Evolutionary conservation across 169 alveolate species (phyloP), one percentile per base, ranked within the genome.

Genomic region (Plasmodium adleri): DNA sequence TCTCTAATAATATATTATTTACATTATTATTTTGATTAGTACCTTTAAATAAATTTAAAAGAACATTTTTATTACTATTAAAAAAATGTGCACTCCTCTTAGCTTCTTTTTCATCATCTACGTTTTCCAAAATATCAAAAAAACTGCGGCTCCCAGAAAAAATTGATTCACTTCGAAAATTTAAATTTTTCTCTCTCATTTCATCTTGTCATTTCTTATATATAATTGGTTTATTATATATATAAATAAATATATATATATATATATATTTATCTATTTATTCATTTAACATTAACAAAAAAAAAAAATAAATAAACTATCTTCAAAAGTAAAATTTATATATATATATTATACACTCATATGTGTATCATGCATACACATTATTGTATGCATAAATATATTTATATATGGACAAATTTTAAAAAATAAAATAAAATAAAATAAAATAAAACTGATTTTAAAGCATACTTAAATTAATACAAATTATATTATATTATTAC

Each of bases 21-120:
- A 68, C 73, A 83, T 58, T 59, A 17, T 68, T 83, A 47, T 67
- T 39, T 24, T 59, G 15, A 83, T 58, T 68, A 8, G 72, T 39
- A 83, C 28, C 24, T n/a, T 20, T 60, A 45, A 83, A 83, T 52
- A 83, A 83, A 83, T 56, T 83, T 58, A 70, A 17, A 2, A 83
- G 43, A 15, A 83, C 54, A 68, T 83, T 83, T 68, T 83, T 83
- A 83, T 83, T 83, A 49, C 9, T 47, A 28, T 83, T 83, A 68
- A 83, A 83, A 68, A 83, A 83, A 59, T 56, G 28, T 15, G 91
- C 91, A 43, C 91, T 68, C 39, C 72, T 83, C 59, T 50, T 70
- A 45, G 91, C 91, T 24, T 83, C 91, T 47, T 83, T 67, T 43
- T 67, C 91, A 63, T 83, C 91, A 72, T 83, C 83, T 13, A 83